These are phyloP conservation scores for Podospora pseudopauciseta DNA, from an alignment of 495 filamentous ascomycete species.

Conservation along the genomic window DNA sequence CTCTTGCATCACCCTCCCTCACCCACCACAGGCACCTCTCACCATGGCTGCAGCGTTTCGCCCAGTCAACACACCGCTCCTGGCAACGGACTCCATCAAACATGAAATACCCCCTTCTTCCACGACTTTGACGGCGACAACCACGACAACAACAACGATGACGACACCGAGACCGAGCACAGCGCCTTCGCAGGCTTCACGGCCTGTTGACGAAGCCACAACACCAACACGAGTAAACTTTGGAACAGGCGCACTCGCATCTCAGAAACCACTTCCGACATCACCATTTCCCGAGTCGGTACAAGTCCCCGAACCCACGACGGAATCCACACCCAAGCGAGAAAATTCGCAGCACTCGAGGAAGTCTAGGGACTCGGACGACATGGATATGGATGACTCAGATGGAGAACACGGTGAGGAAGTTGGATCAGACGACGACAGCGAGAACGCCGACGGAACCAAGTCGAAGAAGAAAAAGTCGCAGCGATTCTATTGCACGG, in stretches of 20 bases:
- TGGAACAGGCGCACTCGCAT: constrained; percentile 37
- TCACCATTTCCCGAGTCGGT: constrained; percentile 55
- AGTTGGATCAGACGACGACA: constrained; percentile 75
- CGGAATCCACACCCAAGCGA: constrained; percentile 43
- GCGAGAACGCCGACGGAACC: constrained; percentile 60
- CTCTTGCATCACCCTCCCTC: constrained; percentile 20
- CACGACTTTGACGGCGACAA: constrained; percentile 14
- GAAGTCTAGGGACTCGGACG: constrained; percentile 65
- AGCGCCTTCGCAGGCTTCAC: constrained; percentile 42
- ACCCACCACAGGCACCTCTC: constrained; percentile 8
- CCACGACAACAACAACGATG: constrained; percentile 54
- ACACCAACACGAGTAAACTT: constrained; percentile 65
- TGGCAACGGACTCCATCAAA: constrained; percentile 42
- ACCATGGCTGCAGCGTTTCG: constrained; percentile 58
- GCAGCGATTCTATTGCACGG: constrained; percentile 95
- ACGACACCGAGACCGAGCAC: constrained; percentile 54
- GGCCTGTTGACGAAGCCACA: constrained; percentile 45
- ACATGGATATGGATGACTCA: constrained; percentile 73
- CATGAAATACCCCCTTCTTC: constrained; percentile 41
- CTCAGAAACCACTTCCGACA: constrained; percentile 58
- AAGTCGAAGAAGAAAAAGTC: constrained; percentile 92
- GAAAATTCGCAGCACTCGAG: constrained; percentile 60
- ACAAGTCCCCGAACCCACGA: constrained; percentile 44
- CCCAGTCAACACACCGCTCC: constrained; percentile 71
- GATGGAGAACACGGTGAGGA: constrained; percentile 57